These are phyloP conservation scores for Peronosclerospora sorghi DNA, from an alignment of 352 stramenopile species.

Conservation along the genomic window DNA sequence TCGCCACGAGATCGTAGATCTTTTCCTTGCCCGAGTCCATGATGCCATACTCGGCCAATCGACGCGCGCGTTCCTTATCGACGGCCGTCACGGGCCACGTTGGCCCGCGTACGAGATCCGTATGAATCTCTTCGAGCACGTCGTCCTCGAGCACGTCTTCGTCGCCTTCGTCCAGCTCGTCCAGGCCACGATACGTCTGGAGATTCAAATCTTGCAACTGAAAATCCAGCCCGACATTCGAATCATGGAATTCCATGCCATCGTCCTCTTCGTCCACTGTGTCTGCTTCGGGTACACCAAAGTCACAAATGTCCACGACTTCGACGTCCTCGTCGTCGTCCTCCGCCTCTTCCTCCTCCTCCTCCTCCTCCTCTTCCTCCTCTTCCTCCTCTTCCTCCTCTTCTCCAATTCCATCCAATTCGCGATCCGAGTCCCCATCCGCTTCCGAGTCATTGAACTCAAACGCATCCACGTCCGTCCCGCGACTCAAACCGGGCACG, in stretches of 20 bases:
- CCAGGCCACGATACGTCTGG: slow-evolving; percentile 28
- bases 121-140: slow-evolving; percentile 35
- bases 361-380: too few relatives aligned
- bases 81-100: slow-evolving; percentile 8
- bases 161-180: slow-evolving; percentile 28
- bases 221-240: slow-evolving; percentile 28
- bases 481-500: not conserved
- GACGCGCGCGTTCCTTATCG: slow-evolving; percentile 23
- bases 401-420: slow-evolving; percentile 22
- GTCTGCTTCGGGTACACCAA: slow-evolving; percentile 24
- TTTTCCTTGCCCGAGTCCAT: slow-evolving; percentile 42
- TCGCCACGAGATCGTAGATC: slow-evolving; percentile 45
- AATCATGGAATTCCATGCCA: slow-evolving; percentile 32
- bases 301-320: slow-evolving; percentile 17
- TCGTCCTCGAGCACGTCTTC: slow-evolving; percentile 40
- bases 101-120: slow-evolving; percentile 14
- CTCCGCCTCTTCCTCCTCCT: slow-evolving; percentile 4
- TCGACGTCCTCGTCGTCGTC: slow-evolving; percentile 14
- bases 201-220: slow-evolving; percentile 30
- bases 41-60: slow-evolving; percentile 40
- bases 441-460: slow-evolving; percentile 13
- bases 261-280: slow-evolving; percentile 22
- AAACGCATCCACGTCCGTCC: slow-evolving; percentile 20
- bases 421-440: slow-evolving; percentile 12
- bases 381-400: slow-evolving; percentile 22